Base-by-base conservation (phyloP, 75 land plant species). In the Sequoiadendron giganteum region DNA sequence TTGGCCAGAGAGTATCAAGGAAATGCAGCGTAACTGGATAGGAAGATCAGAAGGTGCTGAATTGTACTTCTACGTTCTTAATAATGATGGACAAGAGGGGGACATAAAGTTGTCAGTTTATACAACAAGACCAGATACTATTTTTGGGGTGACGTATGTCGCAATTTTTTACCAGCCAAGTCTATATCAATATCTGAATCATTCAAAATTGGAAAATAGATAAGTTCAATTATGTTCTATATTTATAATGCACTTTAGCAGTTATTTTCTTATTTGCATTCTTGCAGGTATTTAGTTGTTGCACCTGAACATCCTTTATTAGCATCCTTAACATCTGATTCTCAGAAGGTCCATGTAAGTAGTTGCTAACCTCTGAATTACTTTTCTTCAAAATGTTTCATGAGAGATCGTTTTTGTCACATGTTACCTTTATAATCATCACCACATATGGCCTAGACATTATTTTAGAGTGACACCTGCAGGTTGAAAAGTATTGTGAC, bases 11-110 rank as follows among this genome's bases (percentile, higher is more conserved):
- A 97, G 99, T 92, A 89, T 97, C 25, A 97, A 97, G 81, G 99
- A 97, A 90, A 97, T 97, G 99, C 99, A 97, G 86, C 92, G 99
- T 58, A 97, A 97, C 84, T 97, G 99, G 99, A 97, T 97, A 49
- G 98, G 99, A 56, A 93, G 93, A 73, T 97, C 99, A 85, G 95
- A 97, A 89, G 99, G 99, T 72, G 99, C 99, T 68, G 99, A 97
- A 87, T 11, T 97, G 88, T 93, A 93, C 52, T 97, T 97, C 56
- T 56, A 21, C 87, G 90, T 96, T 40, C 81, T 94, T 55, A 90
- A 93, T 65, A 18, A 72, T 43, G 85, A 90, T 89, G 98, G 96
- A 72, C 32, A 87, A 25, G 92, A 88, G 86, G 87, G 32, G 7
- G 91, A 87, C 86, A 43, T 86, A 75, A 95, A 90, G 70, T 86